Evolutionary conservation across 2,329 filamentous ascomycete species (phyloP), one percentile per base, ranked within the genome.

Genomic region (Aspergillus hiratsukae): DNA sequence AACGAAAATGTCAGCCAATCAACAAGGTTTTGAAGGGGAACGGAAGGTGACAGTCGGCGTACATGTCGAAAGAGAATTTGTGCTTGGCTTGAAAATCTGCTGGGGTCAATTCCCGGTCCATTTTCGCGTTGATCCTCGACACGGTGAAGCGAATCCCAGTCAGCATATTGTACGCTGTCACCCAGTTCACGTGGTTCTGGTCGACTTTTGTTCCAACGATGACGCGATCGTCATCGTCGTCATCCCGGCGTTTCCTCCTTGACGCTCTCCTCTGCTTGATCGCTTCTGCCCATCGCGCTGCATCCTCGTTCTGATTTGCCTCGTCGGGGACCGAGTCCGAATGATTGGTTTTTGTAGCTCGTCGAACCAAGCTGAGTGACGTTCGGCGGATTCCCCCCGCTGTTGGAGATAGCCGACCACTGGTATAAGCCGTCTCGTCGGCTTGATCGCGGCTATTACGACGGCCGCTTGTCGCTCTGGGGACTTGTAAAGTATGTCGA

Each of bases 31-130:
- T 17, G 19, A 43, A 9, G 10, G 23, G 21, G 1, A 48, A 57
- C 5, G 41, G 14, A 46, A 6, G 41, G 9, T 27, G n/a, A 17
- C 40, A 35, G 50, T 81, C 48, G 40, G 21, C 88, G 77, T 81
- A 93, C 89, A 97, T 95, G 76, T 97, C 94, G 81, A 99, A 99
- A 49, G 92, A 97, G 71, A 96, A 97, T 79, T 99, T 99, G 76
- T 97, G 91, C 77, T 90, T 92, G 61, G 90, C 88, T 59, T 91
- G 84, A 76, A 99, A 99, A 78, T 99, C 94, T 61, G 87, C 90
- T 73, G 94, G 88, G 11, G 89, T 96, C 64, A 99, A 76, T 56
- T 91, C 87, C 54, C 93, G 87, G 74, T 97, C 91, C 73, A 97
- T 84, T 77, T 99, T 99, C 48, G 94, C 94, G 71, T 99, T 97